Evolutionary conservation across 2,329 filamentous ascomycete genomes (phyloP), one percentile per base, ranked within the genome.

Genomic region (Aspergillus versicolor): DNA sequence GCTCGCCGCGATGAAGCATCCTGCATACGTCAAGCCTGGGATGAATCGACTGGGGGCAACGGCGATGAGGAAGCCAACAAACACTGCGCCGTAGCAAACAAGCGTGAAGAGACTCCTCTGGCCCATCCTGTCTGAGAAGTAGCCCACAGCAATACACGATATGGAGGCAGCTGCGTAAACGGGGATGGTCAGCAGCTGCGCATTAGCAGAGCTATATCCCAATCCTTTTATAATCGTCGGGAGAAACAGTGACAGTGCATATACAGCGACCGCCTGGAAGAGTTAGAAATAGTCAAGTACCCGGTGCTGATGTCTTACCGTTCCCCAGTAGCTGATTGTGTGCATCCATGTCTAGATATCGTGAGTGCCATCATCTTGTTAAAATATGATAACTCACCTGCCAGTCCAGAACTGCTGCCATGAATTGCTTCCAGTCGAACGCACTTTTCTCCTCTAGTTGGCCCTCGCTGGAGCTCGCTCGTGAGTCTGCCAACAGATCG

Each of bases 41-140:
- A 76, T 42, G 2, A 68, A 63, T 27, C 67, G 66, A 1, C 65
- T 24, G 27, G 65, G 3, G 67, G 71, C 19, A 65, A 65, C 85
- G 2, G 83, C 71, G 2, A 82, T 71, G 70, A 85, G 84, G 54
- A 81, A 65, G 24, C 75, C 69, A 63, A 87, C 75, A 67, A 42
- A 13, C 4, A 42, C 27, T 12, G 27, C 8, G 38, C 38, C 17
- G 43, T 43, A 52, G 80, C 44, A 81, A 11, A 74, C 70, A 12
- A 87, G 69, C 46, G 88, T 79, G 59, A 85, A 87, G 0, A 82
- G 82, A 17, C 72, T 75, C 21, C 74, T 67, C 65, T 82, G 81
- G 21, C 82, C 78, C 71, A 6, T 30, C 8, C 76, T 74, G 63
- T 88, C 85, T 0, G 85, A 85, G 76, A 84, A 63, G 60, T 79